Base-by-base conservation (phyloP, 2,329 filamentous ascomycete species). In the Phoma sp. region DNA sequence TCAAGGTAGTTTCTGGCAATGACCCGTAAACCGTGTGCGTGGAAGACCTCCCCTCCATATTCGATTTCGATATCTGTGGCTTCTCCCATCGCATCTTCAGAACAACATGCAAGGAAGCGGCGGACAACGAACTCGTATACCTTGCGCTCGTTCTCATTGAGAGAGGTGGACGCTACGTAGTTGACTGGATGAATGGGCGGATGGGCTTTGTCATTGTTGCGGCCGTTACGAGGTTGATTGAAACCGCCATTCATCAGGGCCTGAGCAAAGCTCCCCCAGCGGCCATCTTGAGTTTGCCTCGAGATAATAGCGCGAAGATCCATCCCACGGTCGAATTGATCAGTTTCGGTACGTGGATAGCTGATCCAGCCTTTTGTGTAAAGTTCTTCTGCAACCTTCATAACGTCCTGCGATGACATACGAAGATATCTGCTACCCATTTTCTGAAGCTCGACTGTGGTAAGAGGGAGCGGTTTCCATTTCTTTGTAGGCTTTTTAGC, bases 341-440 rank as follows among this genome's bases (percentile, higher is more conserved):
- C 95, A 0, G 95, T 99, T 75, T 99, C 95, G 0, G 95, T 99
- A 75, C 95, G 87, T 1, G 95, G 95, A 75, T 99, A 99, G 74
- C 93, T 97, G 75, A 99, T 96, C 77, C 93, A 98, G 0, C 95
- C 95, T 73, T 89, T 92, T 42, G 92, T 93, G 78, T 99, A 99
- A 2, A 99, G 83, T 4, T 81, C 80, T 74, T 99, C 95, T 4
- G 95, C 95, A 23, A 83, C 74, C 75, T 82, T 88, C 93, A 99
- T 97, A 39, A 96, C 91, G 55, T 89, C 84, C 65, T 96, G 89
- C 77, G 93, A 93, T 59, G 88, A 91, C 87, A 99, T 91, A n/a
- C 87, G 86, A 23, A 99, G 82, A 67, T 96, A 91, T 25, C 87
- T 84, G 60, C 90, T 96, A 10, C 95, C 93, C 77, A 93, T 93